phyloP scores from a whole-genome alignment of 2,329 filamentous ascomycete species.

The Xylaria digitata region DNA sequence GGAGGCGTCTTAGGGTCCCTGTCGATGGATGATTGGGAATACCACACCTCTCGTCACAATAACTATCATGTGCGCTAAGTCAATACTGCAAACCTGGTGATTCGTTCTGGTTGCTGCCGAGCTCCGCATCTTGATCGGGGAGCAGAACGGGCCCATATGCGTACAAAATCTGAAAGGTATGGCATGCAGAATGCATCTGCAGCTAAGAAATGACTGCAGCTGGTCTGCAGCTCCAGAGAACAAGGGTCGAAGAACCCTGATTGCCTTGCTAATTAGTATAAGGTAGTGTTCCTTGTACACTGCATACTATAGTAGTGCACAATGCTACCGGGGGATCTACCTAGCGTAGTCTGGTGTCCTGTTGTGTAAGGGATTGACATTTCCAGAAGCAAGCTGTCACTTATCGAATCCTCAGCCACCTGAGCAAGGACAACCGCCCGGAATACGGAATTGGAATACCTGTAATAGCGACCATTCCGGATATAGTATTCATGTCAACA shows the following conservation, averaged over 20 bases:
- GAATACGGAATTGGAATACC: slow-evolving; percentile 17
- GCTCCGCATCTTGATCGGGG: slow-evolving; percentile 49
- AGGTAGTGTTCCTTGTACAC: neutral
- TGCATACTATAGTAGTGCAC: too few species aligned
- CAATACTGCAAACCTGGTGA: slow-evolving; percentile 39
- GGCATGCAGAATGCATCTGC: slow-evolving; percentile 52
- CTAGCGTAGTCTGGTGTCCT: neutral
- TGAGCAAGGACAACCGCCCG: slow-evolving; percentile 5
- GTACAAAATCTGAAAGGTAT: slow-evolving; percentile 44
- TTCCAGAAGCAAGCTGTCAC: slow-evolving; percentile 34
- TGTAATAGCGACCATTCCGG: neutral
- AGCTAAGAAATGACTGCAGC: slow-evolving; percentile 49
- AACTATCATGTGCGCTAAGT: slow-evolving; percentile 5
- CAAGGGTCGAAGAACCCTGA: slow-evolving; percentile 38
- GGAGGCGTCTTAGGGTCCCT: slow-evolving; percentile 15
- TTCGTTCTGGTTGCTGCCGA: slow-evolving; percentile 48
- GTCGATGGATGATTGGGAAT: slow-evolving; percentile 33
- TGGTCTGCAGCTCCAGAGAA: slow-evolving; percentile 44
- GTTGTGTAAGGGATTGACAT: neutral
- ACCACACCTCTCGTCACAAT: slow-evolving; percentile 33
- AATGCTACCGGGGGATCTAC: too few species aligned
- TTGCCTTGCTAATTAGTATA: slow-evolving; percentile 26
- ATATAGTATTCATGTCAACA: neutral
- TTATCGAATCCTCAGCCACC: slow-evolving; percentile 18
- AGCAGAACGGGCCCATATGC: slow-evolving; percentile 43